These are phyloP conservation scores for Ophioceras dolichostomum DNA, from an alignment of 2,329 filamentous ascomycete genomes.

Conservation along the genomic window DNA sequence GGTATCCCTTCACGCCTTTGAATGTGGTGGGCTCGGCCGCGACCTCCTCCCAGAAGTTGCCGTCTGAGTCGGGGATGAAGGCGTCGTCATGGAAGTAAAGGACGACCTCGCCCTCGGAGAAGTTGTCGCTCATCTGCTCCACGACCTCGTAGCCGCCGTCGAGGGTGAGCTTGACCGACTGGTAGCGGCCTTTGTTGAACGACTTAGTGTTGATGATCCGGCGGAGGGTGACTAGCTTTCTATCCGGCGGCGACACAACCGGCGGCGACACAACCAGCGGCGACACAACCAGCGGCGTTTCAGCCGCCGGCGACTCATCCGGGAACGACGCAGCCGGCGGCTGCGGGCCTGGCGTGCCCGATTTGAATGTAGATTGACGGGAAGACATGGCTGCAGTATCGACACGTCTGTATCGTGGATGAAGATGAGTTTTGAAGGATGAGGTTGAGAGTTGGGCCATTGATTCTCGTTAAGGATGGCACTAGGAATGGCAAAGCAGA, in stretches of 20 bases:
- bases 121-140: slow-evolving; percentile 3
- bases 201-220: slow-evolving; percentile 8
- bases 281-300: background rate
- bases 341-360: no score
- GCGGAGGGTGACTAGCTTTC: slow-evolving; percentile 18
- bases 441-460: no score
- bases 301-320: background rate
- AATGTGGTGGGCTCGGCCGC: slow-evolving; percentile 1
- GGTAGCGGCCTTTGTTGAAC: slow-evolving; percentile 5
- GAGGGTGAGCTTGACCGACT: slow-evolving; percentile 8
- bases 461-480: no score
- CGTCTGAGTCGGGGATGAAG: slow-evolving; percentile 13
- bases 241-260: slow-evolving; percentile 7
- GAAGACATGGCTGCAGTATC: no score
- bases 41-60: slow-evolving; percentile 11
- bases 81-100: slow-evolving; percentile 20
- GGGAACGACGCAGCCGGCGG: no score
- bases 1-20: slow-evolving; percentile 10
- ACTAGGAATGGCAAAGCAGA: no score
- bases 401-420: no score
- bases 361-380: no score
- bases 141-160: slow-evolving; percentile 18
- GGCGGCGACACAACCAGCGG: background rate
- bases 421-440: no score
- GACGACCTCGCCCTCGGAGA: slow-evolving; percentile 12